A percentile compares a stretch with the other conserved stretches of the same genome.
These are phyloP conservation scores for Cyclocybe aegerita DNA, from an alignment of 768 basidiomycete species.

Conservation along the genomic window DNA sequence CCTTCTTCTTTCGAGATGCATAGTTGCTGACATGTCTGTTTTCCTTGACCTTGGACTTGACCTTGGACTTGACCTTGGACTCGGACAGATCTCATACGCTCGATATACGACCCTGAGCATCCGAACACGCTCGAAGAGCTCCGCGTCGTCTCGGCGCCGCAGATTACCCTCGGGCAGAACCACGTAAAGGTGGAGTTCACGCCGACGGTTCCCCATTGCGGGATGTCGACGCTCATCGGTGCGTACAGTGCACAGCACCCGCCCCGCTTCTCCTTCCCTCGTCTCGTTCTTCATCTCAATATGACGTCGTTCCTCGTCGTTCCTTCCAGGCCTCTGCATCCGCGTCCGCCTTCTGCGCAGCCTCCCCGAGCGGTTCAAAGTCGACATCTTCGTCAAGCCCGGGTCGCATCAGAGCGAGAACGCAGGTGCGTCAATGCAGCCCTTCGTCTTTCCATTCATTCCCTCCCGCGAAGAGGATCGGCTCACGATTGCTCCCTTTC, in stretches of 20 bases:
- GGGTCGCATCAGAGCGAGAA: constrained; percentile 96
- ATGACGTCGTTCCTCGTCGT: not conserved
- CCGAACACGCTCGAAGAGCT: constrained; percentile 93
- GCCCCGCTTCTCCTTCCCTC: too few species aligned
- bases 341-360: constrained; percentile 88
- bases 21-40: too few species aligned
- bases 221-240: constrained; percentile 97
- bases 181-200: constrained; percentile 89
- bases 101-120: constrained; percentile 95
- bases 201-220: constrained; percentile 96
- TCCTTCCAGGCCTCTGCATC: constrained; percentile 79
- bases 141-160: constrained; percentile 88
- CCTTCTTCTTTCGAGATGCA: not conserved
- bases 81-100: constrained; percentile 78
- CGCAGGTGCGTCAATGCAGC: constrained; percentile 54
- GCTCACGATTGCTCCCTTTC: not conserved
- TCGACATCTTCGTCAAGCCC: constrained; percentile 90
- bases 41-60: too few species aligned
- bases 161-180: constrained; percentile 63
- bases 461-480: not conserved
- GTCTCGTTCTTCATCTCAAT: too few species aligned
- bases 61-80: too few species aligned
- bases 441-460: not conserved
- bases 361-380: constrained; percentile 89
- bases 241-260: constrained; percentile 14